phyloP scores from a whole-genome alignment of 257 asterid species.

The Nyctanthes arbortristis region DNA sequence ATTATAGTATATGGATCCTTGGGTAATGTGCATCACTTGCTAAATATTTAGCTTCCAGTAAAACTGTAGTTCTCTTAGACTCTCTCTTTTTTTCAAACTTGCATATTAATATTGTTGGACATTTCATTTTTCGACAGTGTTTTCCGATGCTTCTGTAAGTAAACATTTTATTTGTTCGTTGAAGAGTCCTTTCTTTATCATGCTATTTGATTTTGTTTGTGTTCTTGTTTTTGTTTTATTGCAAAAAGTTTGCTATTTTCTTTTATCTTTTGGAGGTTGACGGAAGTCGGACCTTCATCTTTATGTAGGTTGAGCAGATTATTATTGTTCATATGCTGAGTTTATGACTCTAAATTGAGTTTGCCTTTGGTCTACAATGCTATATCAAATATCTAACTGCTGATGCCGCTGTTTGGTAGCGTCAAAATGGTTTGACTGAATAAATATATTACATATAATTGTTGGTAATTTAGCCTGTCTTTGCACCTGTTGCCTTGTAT shows the following conservation, averaged over 20 bases:
- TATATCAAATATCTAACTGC: background rate
- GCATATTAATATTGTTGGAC: background rate
- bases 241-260: background rate
- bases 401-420: conserved; percentile 18
- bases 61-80: background rate
- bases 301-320: background rate
- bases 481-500: conserved; percentile 34
- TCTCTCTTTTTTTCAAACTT: background rate
- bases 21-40: background rate
- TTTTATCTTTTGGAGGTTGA: background rate
- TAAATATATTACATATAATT: background rate
- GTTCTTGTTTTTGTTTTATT: background rate
- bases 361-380: background rate
- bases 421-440: conserved; percentile 23
- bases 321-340: background rate
- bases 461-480: conserved; percentile 31
- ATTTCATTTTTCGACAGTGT: background rate
- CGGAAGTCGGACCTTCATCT: background rate
- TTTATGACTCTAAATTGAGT: background rate
- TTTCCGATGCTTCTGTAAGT: background rate
- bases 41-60: background rate
- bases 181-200: background rate
- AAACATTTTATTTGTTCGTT: background rate
- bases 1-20: background rate
- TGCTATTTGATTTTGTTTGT: background rate